phyloP scores from a whole-genome alignment of 148 eudicot species.

The Suaeda aralocaspica region DNA sequence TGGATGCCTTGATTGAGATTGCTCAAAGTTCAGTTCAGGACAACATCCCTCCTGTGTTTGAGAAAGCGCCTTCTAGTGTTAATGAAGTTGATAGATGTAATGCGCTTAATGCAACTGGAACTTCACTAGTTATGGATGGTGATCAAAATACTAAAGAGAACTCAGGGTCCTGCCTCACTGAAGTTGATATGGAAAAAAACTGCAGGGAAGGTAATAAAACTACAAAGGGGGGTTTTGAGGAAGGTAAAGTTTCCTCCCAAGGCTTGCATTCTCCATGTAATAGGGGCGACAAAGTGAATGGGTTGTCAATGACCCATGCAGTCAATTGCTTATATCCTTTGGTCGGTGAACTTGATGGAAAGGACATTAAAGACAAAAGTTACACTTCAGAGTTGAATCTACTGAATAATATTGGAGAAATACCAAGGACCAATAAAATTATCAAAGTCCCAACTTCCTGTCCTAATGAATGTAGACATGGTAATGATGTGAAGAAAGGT shows the following conservation, averaged over 20 bases:
- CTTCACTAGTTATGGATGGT: conserved; percentile 14
- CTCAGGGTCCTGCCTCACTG: conserved; percentile 25
- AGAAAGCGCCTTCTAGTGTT: conserved; percentile 19
- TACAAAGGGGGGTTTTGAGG: background rate
- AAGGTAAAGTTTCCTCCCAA: conserved; percentile 9
- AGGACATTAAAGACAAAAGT: conserved; percentile 7
- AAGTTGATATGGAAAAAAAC: conserved; percentile 16
- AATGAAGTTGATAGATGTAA: conserved; percentile 19
- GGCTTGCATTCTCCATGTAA: conserved; percentile 1
- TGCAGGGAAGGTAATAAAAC: conserved; percentile 14
- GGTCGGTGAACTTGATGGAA: background rate
- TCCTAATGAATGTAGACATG: conserved; percentile 21
- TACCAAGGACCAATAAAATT: conserved; percentile 9
- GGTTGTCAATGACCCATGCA: conserved; percentile 2
- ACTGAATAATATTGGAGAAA: background rate
- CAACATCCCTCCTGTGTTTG: background rate
- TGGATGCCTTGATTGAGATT: conserved; percentile 46
- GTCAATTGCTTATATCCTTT: conserved; percentile 12
- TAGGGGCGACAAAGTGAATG: background rate
- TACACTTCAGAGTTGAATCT: background rate
- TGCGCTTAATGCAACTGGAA: conserved; percentile 3
- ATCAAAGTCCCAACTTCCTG: conserved; percentile 6
- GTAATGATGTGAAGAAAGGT: conserved; percentile 15
- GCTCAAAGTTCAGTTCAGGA: conserved; percentile 37
- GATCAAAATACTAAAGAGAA: conserved; percentile 16